A percentile compares a stretch with the other conserved stretches of the same genome.
Evolutionary conservation across 164 flowering plant species (phyloP).

Genomic region (Sextonia rubra): DNA sequence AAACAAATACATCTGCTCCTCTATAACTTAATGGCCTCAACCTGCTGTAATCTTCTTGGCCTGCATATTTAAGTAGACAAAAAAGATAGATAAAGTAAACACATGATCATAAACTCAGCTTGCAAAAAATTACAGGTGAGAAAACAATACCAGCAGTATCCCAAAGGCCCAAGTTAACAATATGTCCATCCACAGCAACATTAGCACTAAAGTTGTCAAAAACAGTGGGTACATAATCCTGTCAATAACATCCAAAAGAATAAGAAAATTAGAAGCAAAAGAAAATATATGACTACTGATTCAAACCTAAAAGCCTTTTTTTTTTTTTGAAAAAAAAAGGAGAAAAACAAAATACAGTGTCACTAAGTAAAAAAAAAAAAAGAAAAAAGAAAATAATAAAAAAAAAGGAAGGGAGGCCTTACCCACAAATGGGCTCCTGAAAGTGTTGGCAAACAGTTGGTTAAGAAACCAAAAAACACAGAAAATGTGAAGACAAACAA

Average conservation of each 20-base stretch:
- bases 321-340: neutral
- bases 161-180: slow-evolving; percentile 95
- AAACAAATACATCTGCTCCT: slow-evolving; percentile 93
- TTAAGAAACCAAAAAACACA: neutral
- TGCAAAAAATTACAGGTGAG: neutral
- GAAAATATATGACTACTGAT: neutral
- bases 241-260: slow-evolving; percentile 18
- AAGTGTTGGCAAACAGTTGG: no score
- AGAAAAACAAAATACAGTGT: neutral
- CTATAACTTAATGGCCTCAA: slow-evolving; percentile 98
- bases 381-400: no score
- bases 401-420: no score
- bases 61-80: slow-evolving; percentile 32
- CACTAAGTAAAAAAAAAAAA: neutral
- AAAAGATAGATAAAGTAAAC: neutral
- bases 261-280: neutral
- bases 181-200: slow-evolving; percentile 94
- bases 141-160: slow-evolving; percentile 84
- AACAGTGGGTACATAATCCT: slow-evolving; percentile 96
- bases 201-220: slow-evolving; percentile 98
- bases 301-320: neutral
- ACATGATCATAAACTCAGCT: neutral
- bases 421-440: neutral
- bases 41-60: slow-evolving; percentile 99
- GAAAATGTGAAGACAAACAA: neutral